phyloP scores from a whole-genome alignment of 768 basidiomycete species.

The Suillus subluteus region DNA sequence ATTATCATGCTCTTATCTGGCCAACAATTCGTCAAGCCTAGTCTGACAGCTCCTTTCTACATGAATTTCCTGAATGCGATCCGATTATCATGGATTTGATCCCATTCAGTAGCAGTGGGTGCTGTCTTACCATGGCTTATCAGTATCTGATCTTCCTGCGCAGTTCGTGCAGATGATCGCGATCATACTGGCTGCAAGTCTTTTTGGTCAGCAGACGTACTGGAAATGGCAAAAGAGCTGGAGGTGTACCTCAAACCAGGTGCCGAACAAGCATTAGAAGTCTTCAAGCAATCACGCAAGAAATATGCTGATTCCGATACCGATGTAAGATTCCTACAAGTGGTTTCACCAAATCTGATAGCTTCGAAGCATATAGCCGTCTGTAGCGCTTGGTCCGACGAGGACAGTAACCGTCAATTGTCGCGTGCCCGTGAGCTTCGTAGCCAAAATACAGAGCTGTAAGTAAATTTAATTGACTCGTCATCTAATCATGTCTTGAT shows the following conservation, averaged over 20 bases:
- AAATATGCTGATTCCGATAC: constrained; percentile 12
- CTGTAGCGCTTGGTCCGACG: background rate
- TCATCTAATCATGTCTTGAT: background rate
- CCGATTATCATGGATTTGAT: constrained; percentile 31
- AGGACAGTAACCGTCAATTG: background rate
- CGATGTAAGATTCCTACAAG: background rate
- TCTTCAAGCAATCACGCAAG: constrained; percentile 25
- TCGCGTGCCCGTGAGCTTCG: background rate
- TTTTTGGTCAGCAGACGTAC: constrained; percentile 39
- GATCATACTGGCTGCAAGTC: constrained; percentile 29
- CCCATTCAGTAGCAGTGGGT: constrained; percentile 36
- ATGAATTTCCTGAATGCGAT: constrained; percentile 29
- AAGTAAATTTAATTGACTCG: background rate
- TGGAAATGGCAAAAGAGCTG: constrained; percentile 24
- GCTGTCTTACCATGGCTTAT: background rate
- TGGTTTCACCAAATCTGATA: background rate
- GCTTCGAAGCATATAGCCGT: background rate
- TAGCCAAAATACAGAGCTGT: background rate
- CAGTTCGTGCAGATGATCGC: constrained; percentile 35
- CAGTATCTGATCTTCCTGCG: background rate
- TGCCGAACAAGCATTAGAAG: constrained; percentile 29
- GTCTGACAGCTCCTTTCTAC: constrained; percentile 12
- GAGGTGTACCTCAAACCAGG: constrained; percentile 20
- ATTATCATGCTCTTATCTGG: background rate
- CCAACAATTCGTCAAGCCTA: constrained; percentile 25